Percentiles rank a stretch among this genome's conserved stretches.
These are phyloP conservation scores for Symbiotaphrina buchneri DNA, from an alignment of 495 filamentous ascomycete species.

Conservation along the genomic window DNA sequence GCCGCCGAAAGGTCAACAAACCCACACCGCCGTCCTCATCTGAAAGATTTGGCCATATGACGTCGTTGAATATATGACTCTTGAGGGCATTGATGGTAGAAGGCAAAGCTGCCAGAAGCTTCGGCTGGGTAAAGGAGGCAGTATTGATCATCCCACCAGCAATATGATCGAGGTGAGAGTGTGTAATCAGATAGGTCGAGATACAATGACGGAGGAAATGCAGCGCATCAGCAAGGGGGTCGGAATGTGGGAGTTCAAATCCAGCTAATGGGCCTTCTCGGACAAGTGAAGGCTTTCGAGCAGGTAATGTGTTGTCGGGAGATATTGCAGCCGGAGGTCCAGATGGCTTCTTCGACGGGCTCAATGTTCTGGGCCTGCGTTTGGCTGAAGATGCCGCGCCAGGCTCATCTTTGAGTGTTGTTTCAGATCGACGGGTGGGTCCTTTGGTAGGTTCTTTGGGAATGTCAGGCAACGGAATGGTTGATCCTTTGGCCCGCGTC, in stretches of 20 bases:
- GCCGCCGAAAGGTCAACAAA: conserved; percentile 69
- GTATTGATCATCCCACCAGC: conserved; percentile 84
- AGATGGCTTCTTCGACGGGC: neutral
- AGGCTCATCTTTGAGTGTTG: too few species aligned
- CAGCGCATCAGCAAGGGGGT: conserved; percentile 51
- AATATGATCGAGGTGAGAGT: conserved; percentile 87
- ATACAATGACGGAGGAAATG: conserved; percentile 58
- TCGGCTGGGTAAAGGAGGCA: conserved; percentile 59
- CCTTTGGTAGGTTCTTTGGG: conserved; percentile 5
- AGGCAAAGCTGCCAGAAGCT: conserved; percentile 64
- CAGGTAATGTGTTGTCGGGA: neutral
- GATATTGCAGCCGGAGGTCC: neutral
- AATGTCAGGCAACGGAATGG: conserved; percentile 16
- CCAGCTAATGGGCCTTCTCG: conserved; percentile 47
- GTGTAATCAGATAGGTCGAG: conserved; percentile 68
- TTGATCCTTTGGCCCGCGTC: conserved; percentile 13
- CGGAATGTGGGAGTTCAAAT: conserved; percentile 34
- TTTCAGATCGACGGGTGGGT: too few species aligned
- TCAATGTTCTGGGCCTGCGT: too few species aligned
- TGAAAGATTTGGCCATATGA: conserved; percentile 94
- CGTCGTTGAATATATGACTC: conserved; percentile 84
- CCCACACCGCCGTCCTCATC: conserved; percentile 92
- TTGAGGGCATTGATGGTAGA: conserved; percentile 76
- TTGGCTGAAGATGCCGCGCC: neutral
- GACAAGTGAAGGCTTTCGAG: too few species aligned